Percentiles rank a stretch among this genome's conserved stretches.
phyloP scores from a whole-genome alignment of 1,139 yeast species.

The Chernovozyma aurita region DNA sequence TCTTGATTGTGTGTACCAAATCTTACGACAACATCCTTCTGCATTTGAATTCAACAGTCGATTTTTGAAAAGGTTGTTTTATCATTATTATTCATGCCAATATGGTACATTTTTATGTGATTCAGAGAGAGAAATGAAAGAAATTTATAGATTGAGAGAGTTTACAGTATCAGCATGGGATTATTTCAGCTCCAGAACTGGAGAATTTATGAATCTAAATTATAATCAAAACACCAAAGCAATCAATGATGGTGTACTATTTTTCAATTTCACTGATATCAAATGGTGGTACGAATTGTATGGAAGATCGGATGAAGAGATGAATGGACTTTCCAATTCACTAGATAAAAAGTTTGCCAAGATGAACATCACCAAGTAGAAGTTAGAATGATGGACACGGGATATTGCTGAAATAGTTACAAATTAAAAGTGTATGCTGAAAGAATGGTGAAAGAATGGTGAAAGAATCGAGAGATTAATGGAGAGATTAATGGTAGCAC shows the following conservation, averaged over 20 bases:
- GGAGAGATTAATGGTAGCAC: too few relatives aligned
- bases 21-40: slow-evolving; percentile 64
- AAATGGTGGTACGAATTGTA: slow-evolving; percentile 86
- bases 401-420: too few relatives aligned
- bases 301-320: slow-evolving; percentile 75
- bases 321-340: slow-evolving; percentile 58
- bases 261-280: slow-evolving; percentile 64
- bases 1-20: slow-evolving; percentile 81
- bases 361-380: too few relatives aligned
- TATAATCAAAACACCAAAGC: slow-evolving; percentile 26
- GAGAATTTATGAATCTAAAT: slow-evolving; percentile 60
- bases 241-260: slow-evolving; percentile 46
- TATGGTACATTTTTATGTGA: slow-evolving; percentile 87
- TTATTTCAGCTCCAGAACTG: slow-evolving; percentile 71
- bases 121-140: slow-evolving; percentile 56
- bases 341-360: slow-evolving; percentile 41
- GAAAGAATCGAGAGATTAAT: neutral
- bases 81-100: slow-evolving; percentile 90
- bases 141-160: slow-evolving; percentile 28
- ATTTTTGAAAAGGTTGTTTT: slow-evolving; percentile 74
- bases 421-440: too few relatives aligned
- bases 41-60: slow-evolving; percentile 86
- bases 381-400: too few relatives aligned
- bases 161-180: slow-evolving; percentile 88
- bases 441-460: too few relatives aligned